Conservation (phyloP, 805 yeast species). For the Yarrowia osloensis region DNA sequence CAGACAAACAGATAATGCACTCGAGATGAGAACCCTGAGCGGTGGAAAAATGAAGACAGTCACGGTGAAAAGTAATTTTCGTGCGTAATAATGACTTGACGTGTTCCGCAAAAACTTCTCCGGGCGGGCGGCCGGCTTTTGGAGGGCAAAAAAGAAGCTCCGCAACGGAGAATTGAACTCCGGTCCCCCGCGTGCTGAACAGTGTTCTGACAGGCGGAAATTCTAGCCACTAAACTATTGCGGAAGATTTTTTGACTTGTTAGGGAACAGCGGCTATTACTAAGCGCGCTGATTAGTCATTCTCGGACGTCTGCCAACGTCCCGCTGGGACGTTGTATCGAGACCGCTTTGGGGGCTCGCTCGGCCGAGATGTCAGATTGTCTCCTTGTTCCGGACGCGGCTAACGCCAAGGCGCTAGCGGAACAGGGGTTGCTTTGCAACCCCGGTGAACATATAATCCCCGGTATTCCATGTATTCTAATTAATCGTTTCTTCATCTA, state of each 20-base stretch:
- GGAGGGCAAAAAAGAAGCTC: slow-evolving; percentile 5
- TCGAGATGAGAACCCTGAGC: neutral
- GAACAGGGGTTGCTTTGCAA: too few species aligned
- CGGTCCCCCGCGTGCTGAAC: slow-evolving; percentile 31
- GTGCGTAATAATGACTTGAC: too few species aligned
- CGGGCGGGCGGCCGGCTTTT: too few species aligned
- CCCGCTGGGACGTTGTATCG: too few species aligned
- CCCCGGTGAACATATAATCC: too few species aligned
- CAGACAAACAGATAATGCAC: slow-evolving; percentile 14
- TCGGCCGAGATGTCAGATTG: too few species aligned
- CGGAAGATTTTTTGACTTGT: neutral
- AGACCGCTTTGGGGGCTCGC: too few species aligned
- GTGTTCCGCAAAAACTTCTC: neutral
- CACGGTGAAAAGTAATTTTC: too few species aligned
- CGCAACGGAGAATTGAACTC: slow-evolving; percentile 30
- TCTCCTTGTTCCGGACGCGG: too few species aligned
- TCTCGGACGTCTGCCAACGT: neutral
- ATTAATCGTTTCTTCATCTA: too few species aligned
- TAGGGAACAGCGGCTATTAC: neutral
- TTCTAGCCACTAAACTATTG: slow-evolving; percentile 47
- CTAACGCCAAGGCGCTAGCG: too few species aligned
- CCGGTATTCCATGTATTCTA: too few species aligned
- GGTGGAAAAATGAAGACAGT: neutral
- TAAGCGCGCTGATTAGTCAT: neutral
- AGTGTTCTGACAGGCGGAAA: slow-evolving; percentile 44